phyloP scores from a whole-genome alignment of 225 moss, liverwort and hornwort genomes.

The Thuidium tamariscinum region DNA sequence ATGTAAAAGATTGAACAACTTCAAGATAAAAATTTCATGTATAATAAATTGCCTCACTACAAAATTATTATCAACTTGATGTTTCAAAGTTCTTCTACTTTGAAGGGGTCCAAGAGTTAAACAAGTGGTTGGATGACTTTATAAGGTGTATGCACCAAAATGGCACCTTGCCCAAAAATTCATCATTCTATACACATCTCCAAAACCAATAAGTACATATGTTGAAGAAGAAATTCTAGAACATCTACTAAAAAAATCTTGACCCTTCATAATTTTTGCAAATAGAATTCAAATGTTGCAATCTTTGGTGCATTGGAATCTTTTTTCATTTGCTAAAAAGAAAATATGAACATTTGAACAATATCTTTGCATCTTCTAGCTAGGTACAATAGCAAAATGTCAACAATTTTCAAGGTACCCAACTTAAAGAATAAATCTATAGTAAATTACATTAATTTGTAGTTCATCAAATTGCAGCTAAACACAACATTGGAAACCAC shows the following conservation, averaged over 20 bases:
- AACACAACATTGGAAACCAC: neutral
- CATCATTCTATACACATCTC: neutral
- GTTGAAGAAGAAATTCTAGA: fast-evolving
- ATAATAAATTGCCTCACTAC: too few relatives aligned
- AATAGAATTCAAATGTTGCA: fast-evolving
- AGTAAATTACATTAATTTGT: neutral
- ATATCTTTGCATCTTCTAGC: too few relatives aligned
- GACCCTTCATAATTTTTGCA: neutral
- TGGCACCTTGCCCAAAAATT: fast-evolving
- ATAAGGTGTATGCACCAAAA: neutral
- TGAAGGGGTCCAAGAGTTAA: neutral
- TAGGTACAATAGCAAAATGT: too few relatives aligned
- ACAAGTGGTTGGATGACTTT: too few relatives aligned
- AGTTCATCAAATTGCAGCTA: neutral
- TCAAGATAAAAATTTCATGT: neutral
- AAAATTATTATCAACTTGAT: too few relatives aligned
- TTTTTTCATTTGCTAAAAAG: neutral
- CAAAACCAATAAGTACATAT: neutral
- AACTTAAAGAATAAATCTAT: neutral
- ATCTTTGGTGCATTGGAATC: neutral
- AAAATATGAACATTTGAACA: neutral
- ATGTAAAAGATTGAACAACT: slow-evolving; percentile 27
- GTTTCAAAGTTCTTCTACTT: neutral
- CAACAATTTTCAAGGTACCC: fast-evolving
- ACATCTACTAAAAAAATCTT: neutral